Evolutionary conservation across 2,329 filamentous ascomycete species (phyloP).

Genomic region (Hymenoscyphus linearis): DNA sequence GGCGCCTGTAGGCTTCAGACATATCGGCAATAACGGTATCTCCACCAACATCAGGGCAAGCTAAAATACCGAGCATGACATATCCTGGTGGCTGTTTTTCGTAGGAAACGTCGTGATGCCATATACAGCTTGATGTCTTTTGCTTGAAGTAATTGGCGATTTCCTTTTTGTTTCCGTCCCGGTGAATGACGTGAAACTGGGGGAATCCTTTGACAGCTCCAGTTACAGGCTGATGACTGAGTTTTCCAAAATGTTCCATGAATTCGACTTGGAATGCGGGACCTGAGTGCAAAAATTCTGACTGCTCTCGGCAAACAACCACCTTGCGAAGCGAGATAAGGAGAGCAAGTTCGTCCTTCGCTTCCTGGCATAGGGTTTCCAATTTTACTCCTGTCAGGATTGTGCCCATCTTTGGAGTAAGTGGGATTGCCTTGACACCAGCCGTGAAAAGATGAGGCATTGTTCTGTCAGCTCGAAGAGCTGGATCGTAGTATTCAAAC

Average conservation of each 20-base stretch:
- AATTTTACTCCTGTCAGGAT: conserved; percentile 38
- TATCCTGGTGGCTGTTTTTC: conserved; percentile 66
- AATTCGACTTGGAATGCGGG: conserved; percentile 58
- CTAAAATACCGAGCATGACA: conserved; percentile 51
- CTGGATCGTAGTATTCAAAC: conserved; percentile 42
- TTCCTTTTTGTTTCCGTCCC: conserved; percentile 53
- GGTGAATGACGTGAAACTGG: conserved; percentile 61
- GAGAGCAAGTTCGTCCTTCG: conserved; percentile 40
- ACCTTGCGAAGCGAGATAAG: conserved; percentile 38
- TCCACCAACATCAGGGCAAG: conserved; percentile 53
- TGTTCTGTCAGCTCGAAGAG: conserved; percentile 52
- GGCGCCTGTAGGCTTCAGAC: conserved; percentile 55
- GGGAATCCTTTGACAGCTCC: conserved; percentile 55
- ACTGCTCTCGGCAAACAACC: conserved; percentile 45
- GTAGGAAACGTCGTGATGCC: conserved; percentile 68
- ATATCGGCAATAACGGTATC: conserved; percentile 69
- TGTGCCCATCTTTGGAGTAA: conserved; percentile 41
- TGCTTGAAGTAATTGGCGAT: conserved; percentile 57
- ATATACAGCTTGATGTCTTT: conserved; percentile 57
- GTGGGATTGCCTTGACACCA: conserved; percentile 54
- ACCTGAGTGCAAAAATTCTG: conserved; percentile 47
- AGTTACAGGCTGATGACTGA: conserved; percentile 66
- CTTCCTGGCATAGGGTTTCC: conserved; percentile 32
- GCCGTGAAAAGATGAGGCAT: conserved; percentile 56
- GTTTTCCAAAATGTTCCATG: conserved; percentile 57